Evolutionary conservation across 2,329 filamentous ascomycete genomes (phyloP).

Genomic region (Fusarium pseudoanthophilum): DNA sequence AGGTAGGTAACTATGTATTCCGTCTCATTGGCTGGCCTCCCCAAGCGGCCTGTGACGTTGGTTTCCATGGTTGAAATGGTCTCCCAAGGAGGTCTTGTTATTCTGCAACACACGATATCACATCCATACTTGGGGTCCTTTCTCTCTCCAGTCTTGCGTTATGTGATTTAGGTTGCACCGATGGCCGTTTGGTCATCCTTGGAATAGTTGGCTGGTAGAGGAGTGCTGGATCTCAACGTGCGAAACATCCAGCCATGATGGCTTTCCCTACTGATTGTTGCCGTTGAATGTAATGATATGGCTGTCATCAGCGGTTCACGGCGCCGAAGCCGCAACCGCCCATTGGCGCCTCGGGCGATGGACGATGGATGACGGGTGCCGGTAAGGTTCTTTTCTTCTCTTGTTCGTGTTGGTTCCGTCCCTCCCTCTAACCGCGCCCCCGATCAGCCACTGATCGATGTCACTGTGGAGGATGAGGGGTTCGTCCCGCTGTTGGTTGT

Average conservation of each 20-base stretch:
- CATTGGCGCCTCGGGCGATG: constrained; percentile 6
- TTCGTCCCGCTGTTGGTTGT: constrained; percentile 34
- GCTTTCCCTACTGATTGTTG: background rate
- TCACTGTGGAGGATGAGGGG: constrained; percentile 33
- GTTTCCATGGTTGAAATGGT: constrained; percentile 18
- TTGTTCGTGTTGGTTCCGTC: constrained; percentile 28
- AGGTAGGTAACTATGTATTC: background rate
- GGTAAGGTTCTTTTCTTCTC: constrained; percentile 11
- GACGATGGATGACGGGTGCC: constrained; percentile 10
- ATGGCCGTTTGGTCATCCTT: constrained; percentile 18
- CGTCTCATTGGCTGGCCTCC: constrained; percentile 16
- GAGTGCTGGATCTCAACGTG: background rate
- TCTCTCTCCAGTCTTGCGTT: constrained; percentile 37
- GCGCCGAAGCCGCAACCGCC: constrained; percentile 26
- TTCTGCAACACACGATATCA: constrained; percentile 23
- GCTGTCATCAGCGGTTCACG: constrained; percentile 17
- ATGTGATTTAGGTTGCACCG: constrained; percentile 24
- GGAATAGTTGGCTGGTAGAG: background rate
- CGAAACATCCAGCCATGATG: background rate
- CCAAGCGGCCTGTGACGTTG: constrained; percentile 31
- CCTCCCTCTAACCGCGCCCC: constrained; percentile 28
- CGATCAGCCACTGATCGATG: constrained; percentile 31
- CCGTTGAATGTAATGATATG: constrained; percentile 7
- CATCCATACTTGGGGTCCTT: constrained; percentile 19
- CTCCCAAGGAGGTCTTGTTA: constrained; percentile 7